These are phyloP conservation scores for Xylariales sp. DNA, from an alignment of 2,329 filamentous ascomycete genomes.

Conservation along the genomic window DNA sequence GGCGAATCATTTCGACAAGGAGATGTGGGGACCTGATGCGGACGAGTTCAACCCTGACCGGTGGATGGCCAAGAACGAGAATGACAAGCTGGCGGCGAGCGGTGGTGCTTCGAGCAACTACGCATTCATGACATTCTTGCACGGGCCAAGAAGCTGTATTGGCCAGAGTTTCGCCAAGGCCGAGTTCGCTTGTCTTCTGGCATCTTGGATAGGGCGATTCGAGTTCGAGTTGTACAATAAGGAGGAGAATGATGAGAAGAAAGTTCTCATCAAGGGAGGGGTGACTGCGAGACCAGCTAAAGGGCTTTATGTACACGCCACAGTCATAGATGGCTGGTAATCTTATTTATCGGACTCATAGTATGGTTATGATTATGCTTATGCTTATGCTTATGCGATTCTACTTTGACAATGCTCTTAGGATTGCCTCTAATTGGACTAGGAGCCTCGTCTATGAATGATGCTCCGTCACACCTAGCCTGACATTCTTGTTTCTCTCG, in stretches of 20 bases:
- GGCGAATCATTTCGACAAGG: constrained; percentile 65
- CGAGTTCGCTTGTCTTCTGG: constrained; percentile 81
- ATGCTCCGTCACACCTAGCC: too few species aligned
- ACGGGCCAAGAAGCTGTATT: constrained; percentile 83
- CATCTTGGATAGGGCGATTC: constrained; percentile 72
- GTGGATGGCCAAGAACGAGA: constrained; percentile 50
- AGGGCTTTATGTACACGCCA: constrained; percentile 66
- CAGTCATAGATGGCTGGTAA: constrained; percentile 63
- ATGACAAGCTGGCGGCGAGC: constrained; percentile 44
- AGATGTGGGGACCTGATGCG: constrained; percentile 74
- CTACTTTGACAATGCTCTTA: too few species aligned
- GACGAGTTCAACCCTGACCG: constrained; percentile 72
- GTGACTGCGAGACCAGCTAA: constrained; percentile 69
- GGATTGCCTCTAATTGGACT: too few species aligned
- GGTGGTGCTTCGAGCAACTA: constrained; percentile 75
- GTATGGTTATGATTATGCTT: too few species aligned
- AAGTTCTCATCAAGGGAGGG: constrained; percentile 62
- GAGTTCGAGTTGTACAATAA: constrained; percentile 53
- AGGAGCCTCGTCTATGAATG: too few species aligned
- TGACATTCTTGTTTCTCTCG: too few species aligned
- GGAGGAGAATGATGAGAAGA: constrained; percentile 60
- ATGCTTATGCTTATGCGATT: too few species aligned
- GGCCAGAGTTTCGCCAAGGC: constrained; percentile 74
- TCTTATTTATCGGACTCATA: too few species aligned
- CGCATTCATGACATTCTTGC: constrained; percentile 75